Evolutionary conservation across 2,329 filamentous ascomycete genomes (phyloP).

Genomic region (Clonostachys rosea): DNA sequence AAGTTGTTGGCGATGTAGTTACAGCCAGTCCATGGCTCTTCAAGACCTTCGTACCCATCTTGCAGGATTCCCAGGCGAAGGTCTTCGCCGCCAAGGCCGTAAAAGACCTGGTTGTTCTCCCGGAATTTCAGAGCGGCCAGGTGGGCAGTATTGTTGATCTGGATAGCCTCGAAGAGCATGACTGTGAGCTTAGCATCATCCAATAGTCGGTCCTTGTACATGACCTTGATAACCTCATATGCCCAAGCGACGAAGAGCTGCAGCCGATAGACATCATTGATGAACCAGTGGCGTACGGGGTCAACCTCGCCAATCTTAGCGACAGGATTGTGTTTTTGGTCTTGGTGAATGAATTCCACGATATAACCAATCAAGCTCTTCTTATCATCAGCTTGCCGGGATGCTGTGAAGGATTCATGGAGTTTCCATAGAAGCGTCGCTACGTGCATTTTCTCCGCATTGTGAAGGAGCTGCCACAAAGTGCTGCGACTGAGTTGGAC

Average conservation of each 20-base stretch:
- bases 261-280: constrained; percentile 68
- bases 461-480: constrained; percentile 79
- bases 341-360: constrained; percentile 70
- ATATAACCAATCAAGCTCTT: constrained; percentile 71
- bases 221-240: constrained; percentile 69
- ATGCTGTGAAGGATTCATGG: constrained; percentile 65
- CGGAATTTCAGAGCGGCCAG: constrained; percentile 66
- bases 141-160: constrained; percentile 55
- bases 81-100: constrained; percentile 67
- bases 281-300: constrained; percentile 80
- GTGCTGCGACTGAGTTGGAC: constrained; percentile 61
- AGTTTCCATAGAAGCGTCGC: constrained; percentile 75
- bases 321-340: constrained; percentile 66
- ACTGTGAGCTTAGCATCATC: constrained; percentile 50
- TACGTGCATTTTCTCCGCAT: constrained; percentile 85
- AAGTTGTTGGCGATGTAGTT: constrained; percentile 56
- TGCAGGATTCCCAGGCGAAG: constrained; percentile 61
- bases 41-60: constrained; percentile 62
- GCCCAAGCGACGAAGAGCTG: constrained; percentile 77
- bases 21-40: constrained; percentile 83
- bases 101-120: constrained; percentile 60
- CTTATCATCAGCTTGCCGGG: constrained; percentile 54
- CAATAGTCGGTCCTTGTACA: constrained; percentile 57
- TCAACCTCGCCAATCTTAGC: constrained; percentile 68
- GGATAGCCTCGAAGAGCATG: constrained; percentile 63